phyloP scores from a whole-genome alignment of 306 rosid genomes.

The Acacia melanoxylon region DNA sequence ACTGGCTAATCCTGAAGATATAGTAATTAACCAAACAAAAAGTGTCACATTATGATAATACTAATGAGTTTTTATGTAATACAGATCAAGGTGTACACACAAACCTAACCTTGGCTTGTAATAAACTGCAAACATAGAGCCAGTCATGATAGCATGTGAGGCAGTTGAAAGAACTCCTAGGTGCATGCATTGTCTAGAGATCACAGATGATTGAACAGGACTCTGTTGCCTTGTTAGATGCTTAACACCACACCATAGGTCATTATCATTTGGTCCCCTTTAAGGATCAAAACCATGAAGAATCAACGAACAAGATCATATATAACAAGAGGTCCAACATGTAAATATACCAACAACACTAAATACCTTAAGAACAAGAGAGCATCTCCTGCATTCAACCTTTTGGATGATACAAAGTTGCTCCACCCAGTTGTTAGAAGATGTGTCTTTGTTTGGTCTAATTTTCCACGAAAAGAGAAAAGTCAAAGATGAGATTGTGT shows the following conservation, averaged over 20 bases:
- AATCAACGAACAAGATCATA: neutral
- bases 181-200: constrained; percentile 86
- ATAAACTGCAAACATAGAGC: constrained; percentile 67
- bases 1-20: constrained; percentile 64
- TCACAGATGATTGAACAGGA: constrained; percentile 72
- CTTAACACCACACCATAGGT: constrained; percentile 72
- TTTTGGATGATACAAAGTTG: constrained; percentile 78
- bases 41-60: neutral
- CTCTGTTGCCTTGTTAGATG: constrained; percentile 64
- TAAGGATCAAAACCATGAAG: constrained; percentile 13
- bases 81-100: neutral
- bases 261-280: constrained; percentile 68
- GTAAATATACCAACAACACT: neutral
- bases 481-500: neutral
- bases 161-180: constrained; percentile 90
- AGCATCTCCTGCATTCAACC: constrained; percentile 78
- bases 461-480: neutral
- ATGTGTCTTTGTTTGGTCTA: constrained; percentile 88
- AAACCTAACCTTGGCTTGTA: constrained; percentile 72
- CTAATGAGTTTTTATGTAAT: neutral
- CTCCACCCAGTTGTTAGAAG: constrained; percentile 94
- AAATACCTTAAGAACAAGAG: constrained; percentile 71
- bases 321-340: neutral
- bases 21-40: neutral
- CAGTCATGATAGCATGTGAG: constrained; percentile 68